These are phyloP conservation scores for Calophaca sinica DNA, from an alignment of 306 rosid species.

Conservation along the genomic window DNA sequence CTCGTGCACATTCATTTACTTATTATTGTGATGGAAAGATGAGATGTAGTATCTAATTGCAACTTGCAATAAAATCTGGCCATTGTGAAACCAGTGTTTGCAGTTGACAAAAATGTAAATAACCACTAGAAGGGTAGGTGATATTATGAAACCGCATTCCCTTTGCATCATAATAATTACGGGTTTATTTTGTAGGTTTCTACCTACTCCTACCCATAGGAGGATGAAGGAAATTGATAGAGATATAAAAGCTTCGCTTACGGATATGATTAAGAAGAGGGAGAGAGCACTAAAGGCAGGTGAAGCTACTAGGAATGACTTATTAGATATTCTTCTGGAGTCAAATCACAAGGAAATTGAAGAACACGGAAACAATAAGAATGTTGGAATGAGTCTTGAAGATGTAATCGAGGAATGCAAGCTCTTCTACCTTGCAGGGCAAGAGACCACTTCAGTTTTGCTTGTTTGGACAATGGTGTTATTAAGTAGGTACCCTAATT, in stretches of 20 bases:
- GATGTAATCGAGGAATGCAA: constrained; percentile 65
- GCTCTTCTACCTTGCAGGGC: constrained; percentile 65
- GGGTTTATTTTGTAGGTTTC: constrained; percentile 42
- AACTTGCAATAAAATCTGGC: no score
- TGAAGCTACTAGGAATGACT: no score
- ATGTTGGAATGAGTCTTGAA: constrained; percentile 53
- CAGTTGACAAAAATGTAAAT: neutral
- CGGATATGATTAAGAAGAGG: no score
- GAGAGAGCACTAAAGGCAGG: no score
- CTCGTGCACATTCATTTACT: neutral
- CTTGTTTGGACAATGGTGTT: constrained; percentile 68
- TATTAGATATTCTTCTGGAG: constrained; percentile 45
- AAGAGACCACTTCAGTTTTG: constrained; percentile 63
- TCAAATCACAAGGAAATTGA: constrained; percentile 57
- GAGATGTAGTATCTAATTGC: neutral
- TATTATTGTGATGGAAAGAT: neutral
- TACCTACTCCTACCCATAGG: neutral
- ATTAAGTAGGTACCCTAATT: constrained; percentile 48
- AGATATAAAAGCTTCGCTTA: no score
- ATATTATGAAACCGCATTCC: neutral
- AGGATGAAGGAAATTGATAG: no score
- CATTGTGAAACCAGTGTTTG: neutral
- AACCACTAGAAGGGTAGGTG: neutral
- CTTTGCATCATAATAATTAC: neutral
- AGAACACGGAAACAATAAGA: constrained; percentile 44